Base-by-base conservation (phyloP, 1,284 basidiomycete genomes). In the Cystobasidium slooffiae region DNA sequence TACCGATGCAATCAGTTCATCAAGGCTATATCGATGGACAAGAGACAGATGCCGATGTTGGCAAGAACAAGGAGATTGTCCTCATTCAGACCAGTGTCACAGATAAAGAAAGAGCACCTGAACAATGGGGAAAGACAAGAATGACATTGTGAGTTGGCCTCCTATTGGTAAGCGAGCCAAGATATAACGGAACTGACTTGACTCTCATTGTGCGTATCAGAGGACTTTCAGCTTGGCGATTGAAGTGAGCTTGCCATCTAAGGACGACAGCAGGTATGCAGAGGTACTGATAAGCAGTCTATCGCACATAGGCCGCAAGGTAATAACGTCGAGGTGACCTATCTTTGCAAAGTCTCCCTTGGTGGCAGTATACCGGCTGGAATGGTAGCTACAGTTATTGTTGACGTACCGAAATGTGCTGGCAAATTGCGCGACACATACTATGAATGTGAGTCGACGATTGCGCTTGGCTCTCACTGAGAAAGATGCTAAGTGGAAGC, bases 381-480 rank as follows among this genome's bases (percentile, higher is more conserved):
- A 20, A 66, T 66, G 70, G 70, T 73, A 2, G 62, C 70, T n/a
- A 73, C 70, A 31, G 52, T 73, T 6, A 65, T 73, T 24, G 47
- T 64, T 5, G 70, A 73, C 24, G 51, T 73, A 8, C 70, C 70
- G 14, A 65, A 55, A 14, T 73, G 70, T 37, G 70, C 70, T 12
- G 70, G 70, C 70, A 73, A 73, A 49, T 44, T 73, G 41, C 49
- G 70, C 4, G 55, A 73, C 24, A 65, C 63, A 46, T 73, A 46
- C 24, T 65, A 65, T 39, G 63, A 73, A 55, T 66, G 69, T 72
- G 18, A 53, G 69, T n/a, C n/a, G n/a, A n/a, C n/a, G n/a, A n/a
- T n/a, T n/a, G n/a, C n/a, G n/a, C n/a, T n/a, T n/a, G n/a, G n/a
- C n/a, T n/a, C n/a, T n/a, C n/a, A n/a, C n/a, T n/a, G n/a, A n/a